Percentiles rank a stretch among this genome's conserved stretches.
Conservation (phyloP, 108 stramenopile genomes). For the Nannochloropsis salina region DNA sequence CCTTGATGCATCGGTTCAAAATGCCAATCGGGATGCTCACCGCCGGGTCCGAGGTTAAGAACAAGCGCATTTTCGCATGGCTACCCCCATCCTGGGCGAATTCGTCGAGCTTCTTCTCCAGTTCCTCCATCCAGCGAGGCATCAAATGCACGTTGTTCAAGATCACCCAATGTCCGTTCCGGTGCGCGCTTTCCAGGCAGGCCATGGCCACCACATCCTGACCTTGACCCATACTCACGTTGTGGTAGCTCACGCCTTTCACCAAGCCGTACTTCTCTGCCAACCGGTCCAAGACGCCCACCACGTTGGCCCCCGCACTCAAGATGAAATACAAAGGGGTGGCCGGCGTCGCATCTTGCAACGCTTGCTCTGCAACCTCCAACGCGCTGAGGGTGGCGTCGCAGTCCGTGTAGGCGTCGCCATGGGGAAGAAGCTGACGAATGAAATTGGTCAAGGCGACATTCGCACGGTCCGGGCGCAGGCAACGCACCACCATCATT, state of each 20-base stretch:
- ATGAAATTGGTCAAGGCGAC: constrained; percentile 69
- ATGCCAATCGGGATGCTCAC: constrained; percentile 76
- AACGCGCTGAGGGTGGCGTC: constrained; percentile 71
- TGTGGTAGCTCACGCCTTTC: constrained; percentile 76
- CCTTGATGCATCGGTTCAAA: constrained; percentile 80
- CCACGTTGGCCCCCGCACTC: constrained; percentile 78
- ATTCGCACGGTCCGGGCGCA: constrained; percentile 78
- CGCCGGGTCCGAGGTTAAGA: constrained; percentile 74
- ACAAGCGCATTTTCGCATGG: constrained; percentile 76
- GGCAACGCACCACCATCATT: constrained; percentile 76
- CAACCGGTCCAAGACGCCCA: constrained; percentile 72
- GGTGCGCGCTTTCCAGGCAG: constrained; percentile 73
- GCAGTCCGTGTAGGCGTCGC: constrained; percentile 70
- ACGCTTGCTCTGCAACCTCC: constrained; percentile 67
- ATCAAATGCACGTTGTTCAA: constrained; percentile 86
- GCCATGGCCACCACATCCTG: constrained; percentile 80
- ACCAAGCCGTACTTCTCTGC: constrained; percentile 71
- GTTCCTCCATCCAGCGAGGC: constrained; percentile 75
- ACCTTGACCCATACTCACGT: constrained; percentile 87
- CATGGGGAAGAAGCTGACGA: constrained; percentile 63
- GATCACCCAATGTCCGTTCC: constrained; percentile 85
- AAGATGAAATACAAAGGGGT: constrained; percentile 86
- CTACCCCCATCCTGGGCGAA: constrained; percentile 65
- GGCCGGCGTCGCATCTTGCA: constrained; percentile 66
- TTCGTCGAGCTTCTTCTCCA: constrained; percentile 81